These are phyloP conservation scores for Macrotyloma uniflorum DNA, from an alignment of 306 rosid species.

Conservation along the genomic window DNA sequence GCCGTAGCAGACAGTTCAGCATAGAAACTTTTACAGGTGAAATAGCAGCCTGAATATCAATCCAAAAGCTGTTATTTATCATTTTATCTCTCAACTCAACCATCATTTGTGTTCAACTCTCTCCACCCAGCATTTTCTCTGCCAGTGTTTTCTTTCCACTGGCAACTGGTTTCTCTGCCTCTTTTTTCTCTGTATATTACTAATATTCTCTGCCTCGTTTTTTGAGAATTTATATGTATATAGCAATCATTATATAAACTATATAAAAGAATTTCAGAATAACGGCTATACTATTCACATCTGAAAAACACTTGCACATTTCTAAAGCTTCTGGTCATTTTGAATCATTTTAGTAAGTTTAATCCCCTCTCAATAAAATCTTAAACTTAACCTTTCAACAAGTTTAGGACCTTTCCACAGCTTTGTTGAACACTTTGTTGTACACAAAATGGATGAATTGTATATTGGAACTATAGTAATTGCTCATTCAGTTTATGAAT, in stretches of 20 bases:
- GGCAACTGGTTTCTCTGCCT: background rate
- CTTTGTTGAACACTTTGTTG: background rate
- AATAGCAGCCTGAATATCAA: background rate
- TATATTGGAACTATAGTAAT: background rate
- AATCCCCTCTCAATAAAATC: slow-evolving; percentile 12
- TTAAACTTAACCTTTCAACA: slow-evolving; percentile 4
- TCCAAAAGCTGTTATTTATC: background rate
- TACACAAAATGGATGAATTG: background rate
- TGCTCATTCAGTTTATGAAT: slow-evolving; percentile 2
- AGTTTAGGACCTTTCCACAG: background rate
- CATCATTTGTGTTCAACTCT: background rate
- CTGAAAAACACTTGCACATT: background rate
- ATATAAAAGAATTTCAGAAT: background rate
- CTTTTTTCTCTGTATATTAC: background rate
- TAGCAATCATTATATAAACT: background rate
- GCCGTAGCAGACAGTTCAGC: background rate
- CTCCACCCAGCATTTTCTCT: background rate
- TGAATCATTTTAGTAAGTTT: background rate
- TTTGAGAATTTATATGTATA: background rate
- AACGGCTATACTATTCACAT: background rate
- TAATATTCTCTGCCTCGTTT: background rate
- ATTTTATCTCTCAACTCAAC: background rate
- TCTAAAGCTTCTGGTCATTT: background rate
- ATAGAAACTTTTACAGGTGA: background rate
- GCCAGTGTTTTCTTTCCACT: too few species aligned